Evolutionary conservation across 2,329 filamentous ascomycete genomes (phyloP).

Genomic region (Xylariaceae sp.): DNA sequence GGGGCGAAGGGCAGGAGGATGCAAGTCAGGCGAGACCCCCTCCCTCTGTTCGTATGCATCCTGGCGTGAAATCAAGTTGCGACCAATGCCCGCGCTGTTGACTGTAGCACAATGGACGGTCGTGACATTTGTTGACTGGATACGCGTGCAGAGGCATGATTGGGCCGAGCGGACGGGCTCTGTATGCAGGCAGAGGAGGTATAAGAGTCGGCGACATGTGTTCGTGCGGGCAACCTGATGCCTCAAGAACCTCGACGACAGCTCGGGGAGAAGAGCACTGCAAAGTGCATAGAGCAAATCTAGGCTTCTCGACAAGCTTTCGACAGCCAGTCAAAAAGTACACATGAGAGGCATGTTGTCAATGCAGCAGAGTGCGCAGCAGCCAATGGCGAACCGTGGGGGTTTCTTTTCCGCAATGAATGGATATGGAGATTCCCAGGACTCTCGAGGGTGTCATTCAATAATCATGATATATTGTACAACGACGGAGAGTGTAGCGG

Average conservation of each 20-base stretch:
- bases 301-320: conserved; percentile 1
- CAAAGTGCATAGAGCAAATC: background rate
- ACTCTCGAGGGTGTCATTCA: conserved; percentile 2
- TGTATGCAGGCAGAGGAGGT: conserved; percentile 7
- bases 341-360: conserved; percentile 14
- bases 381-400: conserved; percentile 14
- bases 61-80: background rate
- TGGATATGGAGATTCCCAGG: background rate
- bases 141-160: conserved; percentile 18
- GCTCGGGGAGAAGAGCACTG: conserved; percentile 2
- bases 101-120: conserved; percentile 3
- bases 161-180: conserved; percentile 5
- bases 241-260: background rate
- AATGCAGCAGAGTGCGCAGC: conserved; percentile 6
- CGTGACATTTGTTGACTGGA: conserved; percentile 17
- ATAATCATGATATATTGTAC: background rate
- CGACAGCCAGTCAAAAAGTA: conserved; percentile 10
- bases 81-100: background rate
- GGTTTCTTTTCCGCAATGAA: conserved; percentile 3
- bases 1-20: background rate
- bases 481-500: background rate
- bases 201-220: conserved; percentile 14
- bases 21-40: background rate
- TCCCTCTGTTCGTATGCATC: background rate
- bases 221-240: conserved; percentile 10